phyloP scores from a whole-genome alignment of 805 yeast species.

The Candida peoriensis region DNA sequence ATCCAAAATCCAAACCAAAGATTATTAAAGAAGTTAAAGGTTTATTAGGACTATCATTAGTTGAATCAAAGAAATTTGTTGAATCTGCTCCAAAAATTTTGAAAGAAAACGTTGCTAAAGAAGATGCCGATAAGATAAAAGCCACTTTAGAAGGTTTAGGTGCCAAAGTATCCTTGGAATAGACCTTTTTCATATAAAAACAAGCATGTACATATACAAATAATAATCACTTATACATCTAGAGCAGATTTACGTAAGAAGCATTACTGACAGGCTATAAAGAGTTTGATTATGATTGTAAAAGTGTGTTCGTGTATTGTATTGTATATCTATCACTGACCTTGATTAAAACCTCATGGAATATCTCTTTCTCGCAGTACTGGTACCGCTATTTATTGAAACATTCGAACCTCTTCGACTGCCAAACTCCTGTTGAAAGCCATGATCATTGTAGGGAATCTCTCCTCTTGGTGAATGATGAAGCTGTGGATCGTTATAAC shows the following conservation, averaged over 20 bases:
- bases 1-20: slow-evolving; percentile 94
- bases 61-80: slow-evolving; percentile 96
- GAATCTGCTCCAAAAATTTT: slow-evolving; percentile 95
- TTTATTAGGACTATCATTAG: slow-evolving; percentile 85
- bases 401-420: not conserved
- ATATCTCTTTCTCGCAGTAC: slow-evolving; percentile 14
- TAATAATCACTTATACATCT: too few relatives aligned
- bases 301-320: too few relatives aligned
- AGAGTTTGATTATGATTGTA: too few relatives aligned
- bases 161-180: slow-evolving; percentile 89
- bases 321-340: too few relatives aligned
- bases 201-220: slow-evolving; percentile 4
- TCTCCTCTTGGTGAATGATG: too few relatives aligned
- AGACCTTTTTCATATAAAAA: slow-evolving; percentile 19
- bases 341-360: slow-evolving; percentile 20
- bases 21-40: slow-evolving; percentile 95
- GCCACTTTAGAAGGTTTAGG: slow-evolving; percentile 89
- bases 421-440: too few relatives aligned
- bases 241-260: not conserved
- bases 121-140: slow-evolving; percentile 96
- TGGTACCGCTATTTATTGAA: not conserved
- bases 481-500: too few relatives aligned
- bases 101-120: slow-evolving; percentile 95
- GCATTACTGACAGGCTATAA: not conserved
- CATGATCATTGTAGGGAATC: too few relatives aligned